Conservation (phyloP, 2,329 filamentous ascomycete genomes). For the Phaeoacremonium minimum region DNA sequence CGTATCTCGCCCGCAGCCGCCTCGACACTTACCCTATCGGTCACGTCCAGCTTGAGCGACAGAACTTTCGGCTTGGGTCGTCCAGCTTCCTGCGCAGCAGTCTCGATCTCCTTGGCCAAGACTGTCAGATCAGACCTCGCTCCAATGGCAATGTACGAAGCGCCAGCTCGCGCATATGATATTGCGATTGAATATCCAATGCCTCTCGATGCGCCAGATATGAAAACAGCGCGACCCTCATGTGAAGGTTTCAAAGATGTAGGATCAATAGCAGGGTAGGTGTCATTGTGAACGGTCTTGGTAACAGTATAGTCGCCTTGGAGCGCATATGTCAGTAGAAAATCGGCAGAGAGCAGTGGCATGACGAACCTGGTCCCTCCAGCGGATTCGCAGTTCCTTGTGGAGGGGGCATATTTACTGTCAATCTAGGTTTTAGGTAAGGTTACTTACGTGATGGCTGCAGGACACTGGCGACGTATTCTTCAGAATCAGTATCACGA, state of each 20-base stretch:
- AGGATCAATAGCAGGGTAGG: conserved; percentile 5
- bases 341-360: too few relatives aligned
- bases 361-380: conserved; percentile 4
- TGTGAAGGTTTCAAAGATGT: conserved; percentile 1
- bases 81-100: conserved; percentile 1
- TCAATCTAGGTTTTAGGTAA: neutral
- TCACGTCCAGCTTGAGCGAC: neutral
- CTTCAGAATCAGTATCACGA: too few relatives aligned
- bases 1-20: neutral
- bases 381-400: conserved; percentile 3
- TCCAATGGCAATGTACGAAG: conserved; percentile 2
- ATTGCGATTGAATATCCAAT: conserved; percentile 4
- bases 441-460: too few relatives aligned
- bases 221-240: conserved; percentile 2
- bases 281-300: conserved; percentile 4
- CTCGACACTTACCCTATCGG: neutral
- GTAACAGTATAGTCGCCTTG: conserved; percentile 5
- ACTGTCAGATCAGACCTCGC: neutral
- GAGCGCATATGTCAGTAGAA: neutral
- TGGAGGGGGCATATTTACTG: conserved; percentile 2
- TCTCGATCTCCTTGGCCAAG: conserved; percentile 1
- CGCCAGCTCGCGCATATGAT: conserved; percentile 4
- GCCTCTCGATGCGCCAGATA: conserved; percentile 3
- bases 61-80: neutral
- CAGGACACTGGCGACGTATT: too few relatives aligned